Conservation (phyloP, 768 basidiomycete species). For the Suillus paluster region DNA sequence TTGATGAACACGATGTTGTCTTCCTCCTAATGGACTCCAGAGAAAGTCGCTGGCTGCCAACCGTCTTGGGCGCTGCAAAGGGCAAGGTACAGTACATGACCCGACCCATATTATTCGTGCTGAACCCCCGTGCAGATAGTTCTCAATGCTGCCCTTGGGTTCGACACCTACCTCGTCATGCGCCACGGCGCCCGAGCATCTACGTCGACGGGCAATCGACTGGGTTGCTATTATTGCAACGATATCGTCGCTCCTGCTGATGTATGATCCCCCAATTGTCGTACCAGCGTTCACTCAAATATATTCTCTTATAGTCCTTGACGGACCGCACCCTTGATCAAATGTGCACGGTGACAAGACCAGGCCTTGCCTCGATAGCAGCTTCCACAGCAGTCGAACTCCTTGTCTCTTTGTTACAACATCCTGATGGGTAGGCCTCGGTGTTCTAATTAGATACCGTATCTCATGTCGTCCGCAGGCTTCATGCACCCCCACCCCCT, state of each 20-base stretch:
- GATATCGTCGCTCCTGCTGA: conserved; percentile 97
- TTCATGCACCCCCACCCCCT: conserved; percentile 75
- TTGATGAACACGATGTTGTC: conserved; percentile 86
- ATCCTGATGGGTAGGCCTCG: conserved; percentile 75
- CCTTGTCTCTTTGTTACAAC: conserved; percentile 85
- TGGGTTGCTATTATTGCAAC: conserved; percentile 99
- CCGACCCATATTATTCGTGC: neutral
- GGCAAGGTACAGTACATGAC: conserved; percentile 62
- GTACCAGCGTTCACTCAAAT: neutral
- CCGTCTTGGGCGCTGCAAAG: conserved; percentile 82
- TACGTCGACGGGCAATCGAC: conserved; percentile 38
- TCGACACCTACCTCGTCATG: conserved; percentile 97
- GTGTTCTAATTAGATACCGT: neutral
- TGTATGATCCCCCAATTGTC: conserved; percentile 49
- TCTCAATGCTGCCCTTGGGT: conserved; percentile 92
- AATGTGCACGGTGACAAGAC: conserved; percentile 98
- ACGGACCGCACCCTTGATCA: conserved; percentile 95
- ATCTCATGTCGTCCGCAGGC: conserved; percentile 38
- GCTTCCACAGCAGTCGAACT: conserved; percentile 92
- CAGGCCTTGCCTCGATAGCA: conserved; percentile 92
- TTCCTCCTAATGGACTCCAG: conserved; percentile 98
- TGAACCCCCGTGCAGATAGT: conserved; percentile 62
- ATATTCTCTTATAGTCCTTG: conserved; percentile 48
- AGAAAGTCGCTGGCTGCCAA: conserved; percentile 96
- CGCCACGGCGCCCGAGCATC: conserved; percentile 77